A percentile compares a stretch with the other conserved stretches of the same genome.
Evolutionary conservation across 1,139 yeast species (phyloP).

Genomic region (Taiozyma sp.): DNA sequence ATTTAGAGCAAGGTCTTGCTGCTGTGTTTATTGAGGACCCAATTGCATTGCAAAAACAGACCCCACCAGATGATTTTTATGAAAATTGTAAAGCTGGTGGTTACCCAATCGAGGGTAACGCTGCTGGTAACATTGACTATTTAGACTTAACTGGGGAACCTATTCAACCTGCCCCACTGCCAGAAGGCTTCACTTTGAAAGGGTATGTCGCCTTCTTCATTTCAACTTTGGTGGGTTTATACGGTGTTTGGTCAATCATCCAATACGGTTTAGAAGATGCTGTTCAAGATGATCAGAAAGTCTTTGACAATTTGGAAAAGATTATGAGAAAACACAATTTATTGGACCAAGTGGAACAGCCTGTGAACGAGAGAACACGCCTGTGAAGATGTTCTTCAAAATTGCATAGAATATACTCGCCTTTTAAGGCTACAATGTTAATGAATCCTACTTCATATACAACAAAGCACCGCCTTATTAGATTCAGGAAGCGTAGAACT

Average conservation of each 20-base stretch:
- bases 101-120: slow-evolving; percentile 53
- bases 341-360: slow-evolving; percentile 4
- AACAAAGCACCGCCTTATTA: neutral
- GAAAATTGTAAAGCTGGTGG: slow-evolving; percentile 42
- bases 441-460: neutral
- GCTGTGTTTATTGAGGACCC: slow-evolving; percentile 67
- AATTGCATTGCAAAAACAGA: slow-evolving; percentile 39
- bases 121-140: slow-evolving; percentile 60
- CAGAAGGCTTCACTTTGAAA: slow-evolving; percentile 63
- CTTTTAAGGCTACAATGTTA: neutral
- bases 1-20: slow-evolving; percentile 74
- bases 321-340: slow-evolving; percentile 19
- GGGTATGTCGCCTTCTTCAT: slow-evolving; percentile 62
- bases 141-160: slow-evolving; percentile 54
- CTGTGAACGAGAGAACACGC: slow-evolving; percentile 17
- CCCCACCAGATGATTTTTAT: slow-evolving; percentile 42
- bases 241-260: slow-evolving; percentile 53
- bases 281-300: slow-evolving; percentile 37
- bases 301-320: slow-evolving; percentile 21
- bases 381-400: slow-evolving; percentile 7
- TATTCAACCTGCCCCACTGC: slow-evolving; percentile 51
- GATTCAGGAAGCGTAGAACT: too few species aligned
- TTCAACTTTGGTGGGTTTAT: slow-evolving; percentile 53
- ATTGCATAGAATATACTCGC: neutral
- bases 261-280: slow-evolving; percentile 61